Evolutionary conservation across 352 stramenopile genomes (phyloP).

Genomic region (Phytophthora vignae): DNA sequence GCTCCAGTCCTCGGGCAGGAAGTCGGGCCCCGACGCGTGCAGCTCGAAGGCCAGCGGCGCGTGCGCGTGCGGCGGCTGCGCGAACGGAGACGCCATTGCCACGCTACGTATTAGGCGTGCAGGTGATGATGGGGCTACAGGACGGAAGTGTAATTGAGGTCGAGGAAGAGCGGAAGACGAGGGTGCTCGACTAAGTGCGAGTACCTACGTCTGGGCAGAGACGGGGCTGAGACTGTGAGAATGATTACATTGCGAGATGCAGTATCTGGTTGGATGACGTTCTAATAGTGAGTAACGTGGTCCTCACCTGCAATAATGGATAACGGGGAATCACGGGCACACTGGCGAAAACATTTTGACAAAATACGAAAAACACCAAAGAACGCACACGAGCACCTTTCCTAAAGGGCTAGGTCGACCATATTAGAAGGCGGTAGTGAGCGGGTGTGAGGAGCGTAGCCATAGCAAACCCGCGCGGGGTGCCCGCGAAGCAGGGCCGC

Average conservation of each 20-base stretch:
- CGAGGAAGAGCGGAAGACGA: slow-evolving; percentile 4
- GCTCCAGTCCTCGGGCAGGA: slow-evolving; percentile 51
- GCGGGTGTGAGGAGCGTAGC: too few species aligned
- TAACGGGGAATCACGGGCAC: not conserved
- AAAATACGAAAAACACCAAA: too few species aligned
- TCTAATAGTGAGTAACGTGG: not conserved
- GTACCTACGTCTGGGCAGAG: not conserved
- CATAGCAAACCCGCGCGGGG: too few species aligned
- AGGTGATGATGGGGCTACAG: not conserved
- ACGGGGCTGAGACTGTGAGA: not conserved
- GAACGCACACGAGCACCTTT: too few species aligned
- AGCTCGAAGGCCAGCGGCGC: slow-evolving; percentile 28
- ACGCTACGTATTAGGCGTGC: not conserved
- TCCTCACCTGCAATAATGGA: not conserved
- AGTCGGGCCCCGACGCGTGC: slow-evolving; percentile 15
- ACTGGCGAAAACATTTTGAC: not conserved
- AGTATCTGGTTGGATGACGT: not conserved
- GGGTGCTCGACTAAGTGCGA: not conserved
- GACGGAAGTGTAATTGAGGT: not conserved
- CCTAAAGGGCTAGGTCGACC: too few species aligned
- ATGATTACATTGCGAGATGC: not conserved
- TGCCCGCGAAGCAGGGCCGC: too few species aligned
- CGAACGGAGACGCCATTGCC: slow-evolving; percentile 37
- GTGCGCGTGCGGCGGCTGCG: slow-evolving; percentile 10
- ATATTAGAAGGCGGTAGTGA: too few species aligned